Conservation (phyloP, 202 grass and related monocot genomes). For the Zizania palustris region DNA sequence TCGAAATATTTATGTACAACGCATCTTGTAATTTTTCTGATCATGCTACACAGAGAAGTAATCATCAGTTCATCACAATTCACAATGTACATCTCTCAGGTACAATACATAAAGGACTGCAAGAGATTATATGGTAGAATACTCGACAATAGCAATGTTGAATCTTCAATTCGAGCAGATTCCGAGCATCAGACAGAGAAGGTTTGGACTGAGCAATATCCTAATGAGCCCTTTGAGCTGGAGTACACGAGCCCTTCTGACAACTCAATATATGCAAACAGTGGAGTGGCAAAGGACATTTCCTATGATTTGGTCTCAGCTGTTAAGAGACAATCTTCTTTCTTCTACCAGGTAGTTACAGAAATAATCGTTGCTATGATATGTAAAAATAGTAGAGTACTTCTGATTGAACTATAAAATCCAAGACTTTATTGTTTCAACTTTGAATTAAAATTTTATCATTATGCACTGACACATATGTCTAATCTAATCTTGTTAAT, state of each 20-base stretch:
- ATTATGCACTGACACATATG: conserved; percentile 10
- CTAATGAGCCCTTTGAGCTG: conserved; percentile 79
- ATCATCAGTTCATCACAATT: too few species aligned
- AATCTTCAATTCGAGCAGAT: conserved; percentile 55
- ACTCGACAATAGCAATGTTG: conserved; percentile 61
- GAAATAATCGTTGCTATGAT: conserved; percentile 3
- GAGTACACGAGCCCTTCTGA: conserved; percentile 29
- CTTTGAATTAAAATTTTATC: not conserved
- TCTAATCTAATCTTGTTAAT: conserved; percentile 1
- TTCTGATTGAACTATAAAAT: not conserved
- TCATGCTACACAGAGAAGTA: conserved; percentile 17
- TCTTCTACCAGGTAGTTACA: conserved; percentile 77
- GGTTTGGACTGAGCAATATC: conserved; percentile 72
- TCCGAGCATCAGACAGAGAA: conserved; percentile 54
- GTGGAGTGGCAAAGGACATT: conserved; percentile 50
- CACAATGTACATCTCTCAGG: conserved; percentile 49
- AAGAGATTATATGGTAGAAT: conserved; percentile 75
- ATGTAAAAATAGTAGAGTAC: not conserved
- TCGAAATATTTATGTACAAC: conserved; percentile 2
- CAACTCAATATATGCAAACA: conserved; percentile 29
- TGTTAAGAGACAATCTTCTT: conserved; percentile 82
- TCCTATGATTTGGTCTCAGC: conserved; percentile 87
- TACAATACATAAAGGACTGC: conserved; percentile 83
- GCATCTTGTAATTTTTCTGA: not conserved
- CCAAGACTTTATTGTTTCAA: not conserved